A percentile compares a stretch with the other conserved stretches of the same genome.
These are phyloP conservation scores for Nicotiana undulata DNA, from an alignment of 257 asterid species.

Conservation along the genomic window DNA sequence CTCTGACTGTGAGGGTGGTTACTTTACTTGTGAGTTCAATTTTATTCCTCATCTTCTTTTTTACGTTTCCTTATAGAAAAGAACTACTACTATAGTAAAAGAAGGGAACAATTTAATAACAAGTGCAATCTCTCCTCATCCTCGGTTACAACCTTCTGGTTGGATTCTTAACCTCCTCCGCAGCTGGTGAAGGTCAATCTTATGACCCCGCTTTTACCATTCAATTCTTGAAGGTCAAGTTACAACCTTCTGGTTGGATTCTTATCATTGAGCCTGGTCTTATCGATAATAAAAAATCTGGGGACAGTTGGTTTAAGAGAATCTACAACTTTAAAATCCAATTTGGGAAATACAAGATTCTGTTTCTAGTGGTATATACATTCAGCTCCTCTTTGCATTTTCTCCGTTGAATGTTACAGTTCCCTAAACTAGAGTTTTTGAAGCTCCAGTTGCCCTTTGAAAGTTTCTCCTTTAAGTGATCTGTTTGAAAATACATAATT, in stretches of 20 bases:
- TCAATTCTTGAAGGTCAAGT: neutral
- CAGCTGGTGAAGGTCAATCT: too few relatives aligned
- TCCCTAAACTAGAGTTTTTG: neutral
- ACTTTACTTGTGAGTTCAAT: constrained; percentile 69
- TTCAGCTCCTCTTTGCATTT: constrained; percentile 1
- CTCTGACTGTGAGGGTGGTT: constrained; percentile 89
- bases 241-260: neutral
- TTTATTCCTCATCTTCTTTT: neutral
- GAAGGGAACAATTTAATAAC: neutral
- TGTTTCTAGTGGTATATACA: neutral
- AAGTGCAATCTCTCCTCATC: neutral
- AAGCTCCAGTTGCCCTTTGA: neutral
- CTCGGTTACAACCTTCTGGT: neutral
- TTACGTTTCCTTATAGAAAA: neutral
- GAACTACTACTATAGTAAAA: neutral
- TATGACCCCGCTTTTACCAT: too few relatives aligned
- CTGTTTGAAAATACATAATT: neutral
- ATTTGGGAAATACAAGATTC: neutral
- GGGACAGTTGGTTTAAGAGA: neutral
- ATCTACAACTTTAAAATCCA: neutral
- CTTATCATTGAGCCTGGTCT: neutral
- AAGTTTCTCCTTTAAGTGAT: neutral
- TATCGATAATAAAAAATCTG: neutral
- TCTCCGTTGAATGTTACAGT: neutral
- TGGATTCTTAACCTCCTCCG: neutral